Evolutionary conservation across 441 rosid genomes (phyloP).

Genomic region (Bocquillonia castaneifolia): DNA sequence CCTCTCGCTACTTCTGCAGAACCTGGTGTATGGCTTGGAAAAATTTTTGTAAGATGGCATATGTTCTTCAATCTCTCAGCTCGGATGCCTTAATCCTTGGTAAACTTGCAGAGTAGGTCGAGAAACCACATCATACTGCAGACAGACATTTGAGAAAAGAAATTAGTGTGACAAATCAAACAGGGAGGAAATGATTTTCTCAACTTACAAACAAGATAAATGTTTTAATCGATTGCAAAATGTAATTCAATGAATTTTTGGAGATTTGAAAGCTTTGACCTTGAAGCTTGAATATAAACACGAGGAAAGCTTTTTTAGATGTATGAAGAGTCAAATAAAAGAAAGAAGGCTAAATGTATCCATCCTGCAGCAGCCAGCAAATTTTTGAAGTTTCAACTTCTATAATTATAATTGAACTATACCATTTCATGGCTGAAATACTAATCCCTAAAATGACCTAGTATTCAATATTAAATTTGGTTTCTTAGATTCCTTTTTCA

Average conservation of each 20-base stretch:
- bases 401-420: not conserved
- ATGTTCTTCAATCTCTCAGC: slow-evolving; percentile 10
- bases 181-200: not conserved
- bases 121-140: slow-evolving; percentile 17
- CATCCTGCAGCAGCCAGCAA: not conserved
- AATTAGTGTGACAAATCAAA: not conserved
- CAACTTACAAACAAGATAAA: not conserved
- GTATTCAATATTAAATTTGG: not conserved
- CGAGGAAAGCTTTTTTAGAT: not conserved
- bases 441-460: not conserved
- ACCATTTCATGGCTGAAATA: not conserved
- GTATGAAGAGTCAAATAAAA: not conserved
- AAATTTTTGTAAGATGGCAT: slow-evolving; percentile 49
- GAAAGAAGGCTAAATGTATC: not conserved
- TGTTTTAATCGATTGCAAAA: slow-evolving; percentile 12
- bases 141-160: slow-evolving; percentile 12
- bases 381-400: not conserved
- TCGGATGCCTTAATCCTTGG: slow-evolving; percentile 1
- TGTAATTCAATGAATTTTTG: not conserved
- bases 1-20: slow-evolving; percentile 41
- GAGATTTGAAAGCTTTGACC: not conserved
- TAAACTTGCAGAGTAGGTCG: not conserved
- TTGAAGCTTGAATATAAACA: slow-evolving; percentile 2
- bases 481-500: not conserved
- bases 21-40: slow-evolving; percentile 82